Evolutionary conservation across 2,329 filamentous ascomycete genomes (phyloP).

Genomic region (Botrytis paeoniae): DNA sequence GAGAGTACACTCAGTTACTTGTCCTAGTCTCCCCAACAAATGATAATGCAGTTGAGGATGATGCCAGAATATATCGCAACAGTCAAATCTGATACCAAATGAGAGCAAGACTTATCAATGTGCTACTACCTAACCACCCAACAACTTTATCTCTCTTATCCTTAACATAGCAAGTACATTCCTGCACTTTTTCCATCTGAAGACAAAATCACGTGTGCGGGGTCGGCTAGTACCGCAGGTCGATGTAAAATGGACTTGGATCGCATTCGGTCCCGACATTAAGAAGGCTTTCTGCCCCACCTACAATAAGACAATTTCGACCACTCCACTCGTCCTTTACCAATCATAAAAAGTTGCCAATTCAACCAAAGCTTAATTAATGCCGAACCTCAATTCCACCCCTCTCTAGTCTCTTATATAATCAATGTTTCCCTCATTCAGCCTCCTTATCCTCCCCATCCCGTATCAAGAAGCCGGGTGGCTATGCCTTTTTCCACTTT

Average conservation of each 20-base stretch:
- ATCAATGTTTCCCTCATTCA: background rate
- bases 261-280: slow-evolving; percentile 1
- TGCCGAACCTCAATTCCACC: background rate
- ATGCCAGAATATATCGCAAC: background rate
- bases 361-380: background rate
- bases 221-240: background rate
- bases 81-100: background rate
- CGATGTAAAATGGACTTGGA: background rate
- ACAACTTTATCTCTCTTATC: background rate
- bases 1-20: background rate
- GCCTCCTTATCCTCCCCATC: background rate
- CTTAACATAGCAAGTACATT: background rate
- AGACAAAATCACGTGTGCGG: background rate
- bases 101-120: background rate
- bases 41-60: too few species aligned
- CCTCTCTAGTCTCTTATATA: background rate
- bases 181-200: background rate
- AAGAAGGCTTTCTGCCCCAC: background rate
- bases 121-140: background rate
- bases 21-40: too few species aligned
- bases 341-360: background rate
- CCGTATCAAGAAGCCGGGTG: slow-evolving; percentile 11
- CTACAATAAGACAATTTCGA: background rate
- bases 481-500: slow-evolving; percentile 10
- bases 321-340: background rate